Conservation (phyloP, 2,329 filamentous ascomycete genomes). For the Hymenoscyphus scutula region DNA sequence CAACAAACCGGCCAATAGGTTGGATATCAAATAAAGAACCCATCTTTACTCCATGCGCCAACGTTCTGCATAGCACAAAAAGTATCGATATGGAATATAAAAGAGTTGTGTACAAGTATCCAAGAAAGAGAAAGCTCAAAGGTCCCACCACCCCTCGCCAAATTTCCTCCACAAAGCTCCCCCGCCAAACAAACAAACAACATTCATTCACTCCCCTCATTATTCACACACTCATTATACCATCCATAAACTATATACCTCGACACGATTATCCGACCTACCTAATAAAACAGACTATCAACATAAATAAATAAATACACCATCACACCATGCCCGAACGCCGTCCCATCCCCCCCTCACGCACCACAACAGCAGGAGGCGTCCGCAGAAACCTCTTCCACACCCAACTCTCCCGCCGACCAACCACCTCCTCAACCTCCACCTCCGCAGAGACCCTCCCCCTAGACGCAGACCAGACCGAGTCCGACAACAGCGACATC, state of each 20-base stretch:
- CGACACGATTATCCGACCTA: no score
- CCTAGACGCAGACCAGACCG: conserved; percentile 43
- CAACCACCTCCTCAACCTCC: conserved; percentile 45
- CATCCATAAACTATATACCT: background rate
- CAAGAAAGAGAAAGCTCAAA: background rate
- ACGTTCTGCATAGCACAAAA: background rate
- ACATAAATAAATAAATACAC: background rate
- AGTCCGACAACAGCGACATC: conserved; percentile 52
- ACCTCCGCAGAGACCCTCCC: conserved; percentile 48
- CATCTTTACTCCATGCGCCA: conserved; percentile 22
- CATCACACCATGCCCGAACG: conserved; percentile 31
- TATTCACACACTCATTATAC: background rate
- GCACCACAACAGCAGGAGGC: conserved; percentile 19
- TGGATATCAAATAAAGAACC: conserved; percentile 59
- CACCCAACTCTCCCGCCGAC: conserved; percentile 55
- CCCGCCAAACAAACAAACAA: conserved; percentile 14
- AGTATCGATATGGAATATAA: background rate
- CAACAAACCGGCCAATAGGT: conserved; percentile 67
- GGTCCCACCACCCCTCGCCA: conserved; percentile 10
- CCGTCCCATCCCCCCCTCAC: conserved; percentile 22
- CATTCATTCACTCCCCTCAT: background rate
- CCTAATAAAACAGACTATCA: background rate
- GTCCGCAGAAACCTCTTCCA: conserved; percentile 60
- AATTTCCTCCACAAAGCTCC: conserved; percentile 10
- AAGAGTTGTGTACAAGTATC: background rate